These are phyloP conservation scores for Fusarium armeniacum DNA, from an alignment of 2,329 filamentous ascomycete species.

Conservation along the genomic window DNA sequence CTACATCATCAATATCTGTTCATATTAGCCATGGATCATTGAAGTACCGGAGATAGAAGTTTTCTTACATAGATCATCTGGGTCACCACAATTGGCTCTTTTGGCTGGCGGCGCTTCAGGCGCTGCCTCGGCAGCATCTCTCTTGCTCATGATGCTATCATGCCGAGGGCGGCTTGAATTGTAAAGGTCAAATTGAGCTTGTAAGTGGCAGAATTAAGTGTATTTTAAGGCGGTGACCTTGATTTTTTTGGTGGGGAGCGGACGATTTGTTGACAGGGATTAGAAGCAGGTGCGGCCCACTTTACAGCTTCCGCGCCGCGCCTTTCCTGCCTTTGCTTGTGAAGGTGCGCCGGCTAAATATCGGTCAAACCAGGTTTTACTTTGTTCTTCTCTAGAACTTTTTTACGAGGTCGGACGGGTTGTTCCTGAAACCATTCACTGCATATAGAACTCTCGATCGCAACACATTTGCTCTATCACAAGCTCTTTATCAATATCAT, in stretches of 20 bases:
- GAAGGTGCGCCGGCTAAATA: conserved; percentile 48
- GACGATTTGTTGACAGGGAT: conserved; percentile 26
- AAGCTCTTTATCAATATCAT: conserved; percentile 6
- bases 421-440: conserved; percentile 45
- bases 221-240: conserved; percentile 55
- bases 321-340: conserved; percentile 5
- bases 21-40: conserved; percentile 23
- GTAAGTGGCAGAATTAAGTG: conserved; percentile 53
- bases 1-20: conserved; percentile 52
- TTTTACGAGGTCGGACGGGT: conserved; percentile 50
- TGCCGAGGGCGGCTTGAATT: conserved; percentile 25
- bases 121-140: conserved; percentile 48
- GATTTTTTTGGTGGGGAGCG: conserved; percentile 51
- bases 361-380: conserved; percentile 51
- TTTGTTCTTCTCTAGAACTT: conserved; percentile 48
- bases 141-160: conserved; percentile 54
- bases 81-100: conserved; percentile 38
- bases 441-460: conserved; percentile 13
- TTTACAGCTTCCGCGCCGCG: conserved; percentile 3
- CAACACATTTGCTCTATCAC: conserved; percentile 9
- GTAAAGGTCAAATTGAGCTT: conserved; percentile 26
- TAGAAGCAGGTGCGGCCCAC: conserved; percentile 16
- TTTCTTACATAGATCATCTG: conserved; percentile 46
- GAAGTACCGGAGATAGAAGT: background rate
- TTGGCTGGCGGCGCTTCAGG: conserved; percentile 50